These are phyloP conservation scores for Fraxinus velutina DNA, from an alignment of 305 asterid species.

Conservation along the genomic window DNA sequence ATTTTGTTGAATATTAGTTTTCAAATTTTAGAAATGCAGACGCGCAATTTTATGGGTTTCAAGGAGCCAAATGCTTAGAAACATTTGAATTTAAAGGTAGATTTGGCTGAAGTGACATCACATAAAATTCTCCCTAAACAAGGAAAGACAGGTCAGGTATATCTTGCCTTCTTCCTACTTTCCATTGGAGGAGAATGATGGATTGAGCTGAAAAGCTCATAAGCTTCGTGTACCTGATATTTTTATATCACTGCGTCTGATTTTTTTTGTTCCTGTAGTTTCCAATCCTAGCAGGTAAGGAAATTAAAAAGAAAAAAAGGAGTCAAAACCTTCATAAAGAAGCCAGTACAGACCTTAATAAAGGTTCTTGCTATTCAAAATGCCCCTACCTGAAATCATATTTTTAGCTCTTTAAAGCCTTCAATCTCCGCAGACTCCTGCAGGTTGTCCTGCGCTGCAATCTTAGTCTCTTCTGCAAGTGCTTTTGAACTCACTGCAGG, in stretches of 20 bases:
- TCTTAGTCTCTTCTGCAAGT: conserved; percentile 25
- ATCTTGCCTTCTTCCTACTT: neutral
- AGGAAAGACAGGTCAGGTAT: neutral
- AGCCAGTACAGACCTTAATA: conserved; percentile 19
- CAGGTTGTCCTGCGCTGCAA: conserved; percentile 34
- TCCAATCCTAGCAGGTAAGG: conserved; percentile 1
- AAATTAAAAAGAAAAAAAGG: neutral
- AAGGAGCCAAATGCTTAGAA: conserved; percentile 23
- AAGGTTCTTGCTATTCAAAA: conserved; percentile 25
- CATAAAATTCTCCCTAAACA: conserved; percentile 16
- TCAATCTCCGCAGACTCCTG: conserved; percentile 35
- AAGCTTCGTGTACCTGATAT: neutral
- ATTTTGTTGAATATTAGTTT: conserved; percentile 14
- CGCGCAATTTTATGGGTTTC: neutral
- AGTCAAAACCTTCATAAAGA: conserved; percentile 34
- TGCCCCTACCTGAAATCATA: conserved; percentile 29
- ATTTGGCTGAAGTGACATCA: conserved; percentile 26
- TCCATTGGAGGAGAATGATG: neutral
- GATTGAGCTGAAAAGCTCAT: neutral
- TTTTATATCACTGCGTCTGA: neutral
- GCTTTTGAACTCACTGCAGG: conserved; percentile 28
- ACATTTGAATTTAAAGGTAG: conserved; percentile 23
- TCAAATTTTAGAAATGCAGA: conserved; percentile 13
- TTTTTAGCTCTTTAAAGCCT: conserved; percentile 46
- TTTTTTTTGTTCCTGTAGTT: neutral